A percentile compares a stretch with the other conserved stretches of the same genome.
phyloP scores from a whole-genome alignment of 208 protist genomes.

The Acanthamoeba royreba region DNA sequence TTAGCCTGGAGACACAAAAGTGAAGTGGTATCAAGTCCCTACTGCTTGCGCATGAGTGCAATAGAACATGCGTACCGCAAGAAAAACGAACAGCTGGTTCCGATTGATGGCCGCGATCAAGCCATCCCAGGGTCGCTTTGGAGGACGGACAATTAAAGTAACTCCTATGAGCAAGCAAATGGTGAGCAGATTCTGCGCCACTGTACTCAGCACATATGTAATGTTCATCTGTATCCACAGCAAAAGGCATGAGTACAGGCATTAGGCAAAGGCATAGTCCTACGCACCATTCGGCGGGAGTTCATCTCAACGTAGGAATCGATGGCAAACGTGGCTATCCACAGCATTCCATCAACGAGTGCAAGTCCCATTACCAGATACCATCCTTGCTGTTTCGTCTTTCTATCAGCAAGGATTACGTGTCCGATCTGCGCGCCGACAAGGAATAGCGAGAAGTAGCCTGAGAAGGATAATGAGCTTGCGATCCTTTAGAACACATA shows the following conservation, averaged over 20 bases:
- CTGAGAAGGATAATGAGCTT: no score
- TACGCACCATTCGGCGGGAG: constrained; percentile 59
- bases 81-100: constrained; percentile 69
- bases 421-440: not conserved
- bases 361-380: not conserved
- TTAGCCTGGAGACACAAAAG: constrained; percentile 58
- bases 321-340: not conserved
- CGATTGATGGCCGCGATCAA: constrained; percentile 55
- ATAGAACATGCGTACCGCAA: constrained; percentile 1
- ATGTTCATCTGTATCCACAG: not conserved
- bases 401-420: not conserved
- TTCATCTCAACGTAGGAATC: not conserved
- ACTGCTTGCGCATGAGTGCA: no score
- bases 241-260: not conserved
- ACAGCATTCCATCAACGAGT: not conserved
- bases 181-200: constrained; percentile 8
- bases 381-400: not conserved
- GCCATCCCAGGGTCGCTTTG: not conserved
- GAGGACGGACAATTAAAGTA: not conserved
- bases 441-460: constrained; percentile 44
- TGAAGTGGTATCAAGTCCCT: not conserved
- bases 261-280: no score
- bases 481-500: no score
- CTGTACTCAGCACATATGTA: not conserved
- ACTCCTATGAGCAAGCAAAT: not conserved